A percentile compares a stretch with the other conserved stretches of the same genome.
Evolutionary conservation across 768 basidiomycete species (phyloP).

Genomic region (Boletus eberwhitei): DNA sequence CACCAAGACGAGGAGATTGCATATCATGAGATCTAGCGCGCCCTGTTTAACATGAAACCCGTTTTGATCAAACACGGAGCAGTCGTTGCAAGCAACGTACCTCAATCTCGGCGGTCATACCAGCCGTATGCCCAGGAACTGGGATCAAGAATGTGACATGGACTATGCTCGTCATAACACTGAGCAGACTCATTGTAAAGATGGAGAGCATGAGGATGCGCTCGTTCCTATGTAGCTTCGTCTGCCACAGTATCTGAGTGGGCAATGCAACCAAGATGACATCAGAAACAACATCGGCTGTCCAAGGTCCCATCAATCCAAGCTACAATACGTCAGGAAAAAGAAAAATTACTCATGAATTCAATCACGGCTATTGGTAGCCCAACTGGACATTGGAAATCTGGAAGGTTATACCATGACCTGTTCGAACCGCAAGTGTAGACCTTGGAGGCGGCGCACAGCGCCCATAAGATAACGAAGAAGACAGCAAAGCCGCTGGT

Average conservation of each 20-base stretch:
- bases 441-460: constrained; percentile 2
- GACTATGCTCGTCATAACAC: constrained; percentile 4
- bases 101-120: constrained; percentile 16
- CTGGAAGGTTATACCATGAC: constrained; percentile 6
- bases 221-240: constrained; percentile 2
- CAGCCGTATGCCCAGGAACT: background rate
- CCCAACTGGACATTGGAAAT: constrained; percentile 1
- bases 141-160: constrained; percentile 16
- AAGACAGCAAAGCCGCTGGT: background rate
- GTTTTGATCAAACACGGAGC: background rate
- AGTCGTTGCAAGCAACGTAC: background rate
- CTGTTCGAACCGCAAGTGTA: constrained; percentile 11
- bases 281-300: constrained; percentile 13
- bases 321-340: background rate
- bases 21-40: constrained; percentile 11
- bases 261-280: constrained; percentile 11
- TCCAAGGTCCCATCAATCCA: background rate
- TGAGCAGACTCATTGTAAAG: constrained; percentile 12
- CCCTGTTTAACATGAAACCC: constrained; percentile 6
- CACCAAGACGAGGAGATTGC: constrained; percentile 18
- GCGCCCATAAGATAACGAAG: constrained; percentile 10
- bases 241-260: constrained; percentile 2
- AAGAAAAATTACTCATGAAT: constrained; percentile 1
- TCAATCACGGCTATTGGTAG: background rate
- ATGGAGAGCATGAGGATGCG: constrained; percentile 11